phyloP scores from a whole-genome alignment of 139 green algal genomes.

The Haematococcus lacustris region DNA sequence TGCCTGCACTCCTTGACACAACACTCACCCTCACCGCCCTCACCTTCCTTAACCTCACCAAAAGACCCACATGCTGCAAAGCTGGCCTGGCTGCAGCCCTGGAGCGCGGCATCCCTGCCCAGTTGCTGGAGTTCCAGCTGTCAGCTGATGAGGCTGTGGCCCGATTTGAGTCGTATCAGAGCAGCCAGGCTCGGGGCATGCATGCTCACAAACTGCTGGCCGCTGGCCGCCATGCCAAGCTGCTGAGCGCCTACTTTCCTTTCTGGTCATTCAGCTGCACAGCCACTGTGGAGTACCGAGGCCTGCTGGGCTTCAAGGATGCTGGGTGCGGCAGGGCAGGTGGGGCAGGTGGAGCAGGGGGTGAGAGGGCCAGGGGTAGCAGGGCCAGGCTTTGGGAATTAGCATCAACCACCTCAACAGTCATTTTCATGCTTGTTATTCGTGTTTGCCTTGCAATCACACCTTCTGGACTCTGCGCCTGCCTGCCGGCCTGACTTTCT shows the following conservation, averaged over 20 bases:
- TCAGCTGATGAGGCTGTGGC: no score
- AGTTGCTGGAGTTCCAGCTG: no score
- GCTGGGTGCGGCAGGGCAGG: not conserved
- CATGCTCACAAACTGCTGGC: no score
- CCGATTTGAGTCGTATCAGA: no score
- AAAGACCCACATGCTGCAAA: no score
- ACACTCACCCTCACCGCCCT: no score
- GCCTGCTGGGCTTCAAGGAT: not conserved
- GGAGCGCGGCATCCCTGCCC: no score
- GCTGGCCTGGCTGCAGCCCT: no score
- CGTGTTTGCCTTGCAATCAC: not conserved
- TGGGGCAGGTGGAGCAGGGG: not conserved
- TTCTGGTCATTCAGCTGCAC: conserved; percentile 8
- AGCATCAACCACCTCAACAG: no score
- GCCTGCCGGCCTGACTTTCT: not conserved
- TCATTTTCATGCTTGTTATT: not conserved
- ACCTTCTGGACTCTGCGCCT: not conserved
- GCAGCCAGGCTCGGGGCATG: no score
- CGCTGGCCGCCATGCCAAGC: not conserved
- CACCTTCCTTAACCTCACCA: no score
- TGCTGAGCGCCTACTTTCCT: not conserved
- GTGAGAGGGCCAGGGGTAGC: not conserved
- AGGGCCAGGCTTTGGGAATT: not conserved
- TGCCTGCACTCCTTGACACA: no score
- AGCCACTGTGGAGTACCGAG: not conserved